Base-by-base conservation (phyloP, 2,329 filamentous ascomycete species). In the Shiraia bambusicola region DNA sequence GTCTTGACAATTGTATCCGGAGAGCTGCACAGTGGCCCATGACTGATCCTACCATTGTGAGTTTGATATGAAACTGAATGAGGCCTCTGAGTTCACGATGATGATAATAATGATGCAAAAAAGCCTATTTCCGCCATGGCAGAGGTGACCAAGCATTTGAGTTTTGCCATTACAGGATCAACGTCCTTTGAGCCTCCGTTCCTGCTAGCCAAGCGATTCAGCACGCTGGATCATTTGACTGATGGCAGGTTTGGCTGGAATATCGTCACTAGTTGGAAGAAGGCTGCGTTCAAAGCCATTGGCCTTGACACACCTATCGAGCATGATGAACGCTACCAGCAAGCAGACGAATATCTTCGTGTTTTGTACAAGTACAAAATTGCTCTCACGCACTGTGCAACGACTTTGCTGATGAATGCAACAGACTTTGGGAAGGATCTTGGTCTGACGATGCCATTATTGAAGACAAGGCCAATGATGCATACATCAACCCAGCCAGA, bases 271-370 rank as follows among this genome's bases (percentile, higher is more conserved):
- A 76, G 72, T 1, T 83, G 77, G 74, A 81, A 80, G 58, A 83
- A 83, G 54, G 73, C 77, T 0, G 80, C 81, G 0, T 81, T 82
- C 61, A 82, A 83, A 54, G 80, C 79, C 0, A 82, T 84, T 40
- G 81, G 80, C 0, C 57, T 82, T 2, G 76, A 82, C 10, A 76
- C 64, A 3, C 76, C 77, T 0, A 78, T 81, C 24, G 76, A 81
- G 41, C 81, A 84, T 49, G 82, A 84, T 29, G 74, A 83, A 42
- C 72, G 84, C 38, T 88, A 88, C 49, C 77, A 74, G 3, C 75
- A 83, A 34, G 83, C 82, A 1, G 82, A 87, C 49, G 84, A 87
- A 60, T 88, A 86, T 64, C 63, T 84, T 17, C 64, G 73, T 1
- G 76, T 84, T 0, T 63, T 84, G 3, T 85, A 85, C 61, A 84